These are phyloP conservation scores for Lablab purpureus DNA, from an alignment of 306 rosid species.

Conservation along the genomic window DNA sequence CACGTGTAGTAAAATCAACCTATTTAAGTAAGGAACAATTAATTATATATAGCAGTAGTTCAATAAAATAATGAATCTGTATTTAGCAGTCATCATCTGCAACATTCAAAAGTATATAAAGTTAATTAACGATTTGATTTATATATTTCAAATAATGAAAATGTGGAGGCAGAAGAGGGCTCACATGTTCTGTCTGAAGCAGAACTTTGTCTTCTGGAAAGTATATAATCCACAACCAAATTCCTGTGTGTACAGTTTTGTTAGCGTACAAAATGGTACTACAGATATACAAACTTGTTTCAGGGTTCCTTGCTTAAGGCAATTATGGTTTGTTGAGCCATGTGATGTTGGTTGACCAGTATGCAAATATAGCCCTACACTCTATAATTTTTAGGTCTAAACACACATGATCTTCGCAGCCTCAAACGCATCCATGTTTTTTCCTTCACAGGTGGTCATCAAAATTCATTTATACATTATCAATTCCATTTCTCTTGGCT, in stretches of 20 bases:
- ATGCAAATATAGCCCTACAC: background rate
- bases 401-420: constrained; percentile 6
- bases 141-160: too few species aligned
- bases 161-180: too few species aligned
- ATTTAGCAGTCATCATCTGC: too few species aligned
- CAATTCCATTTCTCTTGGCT: background rate
- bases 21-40: too few species aligned
- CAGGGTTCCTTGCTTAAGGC: constrained; percentile 21
- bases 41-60: too few species aligned
- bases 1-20: too few species aligned
- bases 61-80: too few species aligned
- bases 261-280: constrained; percentile 15
- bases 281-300: background rate
- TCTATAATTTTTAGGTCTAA: constrained; percentile 1
- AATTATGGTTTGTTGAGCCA: constrained; percentile 24
- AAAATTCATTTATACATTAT: background rate
- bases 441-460: background rate
- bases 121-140: too few species aligned
- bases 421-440: too few species aligned
- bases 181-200: background rate
- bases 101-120: too few species aligned
- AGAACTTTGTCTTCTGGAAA: background rate
- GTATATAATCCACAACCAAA: background rate
- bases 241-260: constrained; percentile 9
- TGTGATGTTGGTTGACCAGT: constrained; percentile 39